Percentiles rank a stretch among this genome's conserved stretches.
Evolutionary conservation across 2,329 filamentous ascomycete genomes (phyloP).

Genomic region (Paecilomyces sp.): DNA sequence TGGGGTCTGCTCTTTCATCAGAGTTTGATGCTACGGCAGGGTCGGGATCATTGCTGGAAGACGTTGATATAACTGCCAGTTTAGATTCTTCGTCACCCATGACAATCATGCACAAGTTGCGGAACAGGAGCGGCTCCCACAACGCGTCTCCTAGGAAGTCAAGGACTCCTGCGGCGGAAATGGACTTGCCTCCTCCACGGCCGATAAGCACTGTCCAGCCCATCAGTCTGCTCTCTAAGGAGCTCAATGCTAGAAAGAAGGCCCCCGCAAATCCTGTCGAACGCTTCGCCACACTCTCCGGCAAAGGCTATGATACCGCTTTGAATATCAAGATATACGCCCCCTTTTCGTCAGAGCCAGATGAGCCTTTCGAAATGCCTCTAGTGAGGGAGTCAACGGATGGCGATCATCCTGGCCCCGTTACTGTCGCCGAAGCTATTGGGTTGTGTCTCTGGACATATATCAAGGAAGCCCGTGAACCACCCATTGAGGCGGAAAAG

Average conservation of each 20-base stretch:
- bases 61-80: constrained; percentile 36
- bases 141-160: constrained; percentile 47
- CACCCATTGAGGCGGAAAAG: constrained; percentile 44
- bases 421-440: constrained; percentile 57
- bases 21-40: constrained; percentile 50
- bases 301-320: constrained; percentile 53
- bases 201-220: constrained; percentile 54
- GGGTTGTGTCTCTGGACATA: constrained; percentile 57
- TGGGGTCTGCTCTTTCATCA: constrained; percentile 43
- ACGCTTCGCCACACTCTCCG: constrained; percentile 53
- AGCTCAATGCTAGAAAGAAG: constrained; percentile 49
- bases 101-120: constrained; percentile 34
- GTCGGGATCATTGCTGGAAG: constrained; percentile 51
- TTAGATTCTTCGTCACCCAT: constrained; percentile 46
- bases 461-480: constrained; percentile 50
- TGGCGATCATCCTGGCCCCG: constrained; percentile 36
- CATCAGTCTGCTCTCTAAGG: constrained; percentile 51
- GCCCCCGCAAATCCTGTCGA: constrained; percentile 56
- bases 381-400: constrained; percentile 51
- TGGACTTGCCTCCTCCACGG: constrained; percentile 53
- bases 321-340: constrained; percentile 58
- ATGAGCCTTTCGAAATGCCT: constrained; percentile 52
- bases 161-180: constrained; percentile 37
- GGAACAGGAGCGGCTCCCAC: constrained; percentile 23
- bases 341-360: constrained; percentile 51